Percentiles rank a stretch among this genome's conserved stretches.
Conservation (phyloP, 768 basidiomycete genomes). For the Suillus discolor region DNA sequence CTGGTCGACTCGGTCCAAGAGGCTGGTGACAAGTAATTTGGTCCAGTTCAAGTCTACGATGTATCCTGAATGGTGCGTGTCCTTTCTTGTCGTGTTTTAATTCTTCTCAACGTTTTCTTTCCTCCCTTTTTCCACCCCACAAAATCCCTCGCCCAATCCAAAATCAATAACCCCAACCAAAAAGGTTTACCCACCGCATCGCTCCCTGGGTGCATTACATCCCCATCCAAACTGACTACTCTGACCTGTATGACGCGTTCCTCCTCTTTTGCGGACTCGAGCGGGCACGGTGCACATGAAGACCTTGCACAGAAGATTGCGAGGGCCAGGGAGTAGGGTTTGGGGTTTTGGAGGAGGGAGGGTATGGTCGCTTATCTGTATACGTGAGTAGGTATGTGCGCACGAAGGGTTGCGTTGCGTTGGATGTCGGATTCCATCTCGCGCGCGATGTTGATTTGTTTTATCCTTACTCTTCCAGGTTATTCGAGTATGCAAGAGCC, state of each 20-base stretch:
- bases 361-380: slow-evolving; percentile 57
- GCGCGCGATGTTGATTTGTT: background rate
- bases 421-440: too few species aligned
- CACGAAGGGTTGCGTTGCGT: background rate
- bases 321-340: slow-evolving; percentile 52
- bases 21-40: slow-evolving; percentile 57
- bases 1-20: slow-evolving; percentile 63
- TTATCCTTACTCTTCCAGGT: slow-evolving; percentile 26
- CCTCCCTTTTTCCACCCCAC: too few species aligned
- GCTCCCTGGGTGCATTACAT: slow-evolving; percentile 71
- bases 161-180: too few species aligned
- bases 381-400: slow-evolving; percentile 34
- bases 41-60: slow-evolving; percentile 65
- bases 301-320: slow-evolving; percentile 57
- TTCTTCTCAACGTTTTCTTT: background rate
- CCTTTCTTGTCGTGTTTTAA: too few species aligned
- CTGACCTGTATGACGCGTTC: slow-evolving; percentile 65
- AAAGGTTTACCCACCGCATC: slow-evolving; percentile 53
- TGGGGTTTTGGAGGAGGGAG: slow-evolving; percentile 54
- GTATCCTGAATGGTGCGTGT: slow-evolving; percentile 62
- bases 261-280: slow-evolving; percentile 66
- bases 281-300: slow-evolving; percentile 63
- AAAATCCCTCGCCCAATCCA: background rate
- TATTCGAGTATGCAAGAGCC: slow-evolving; percentile 53
- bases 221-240: slow-evolving; percentile 59